A percentile compares a stretch with the other conserved stretches of the same genome.
These are phyloP conservation scores for Oryza punctata DNA, from an alignment of 176 grass and related monocot genomes.

Conservation along the genomic window DNA sequence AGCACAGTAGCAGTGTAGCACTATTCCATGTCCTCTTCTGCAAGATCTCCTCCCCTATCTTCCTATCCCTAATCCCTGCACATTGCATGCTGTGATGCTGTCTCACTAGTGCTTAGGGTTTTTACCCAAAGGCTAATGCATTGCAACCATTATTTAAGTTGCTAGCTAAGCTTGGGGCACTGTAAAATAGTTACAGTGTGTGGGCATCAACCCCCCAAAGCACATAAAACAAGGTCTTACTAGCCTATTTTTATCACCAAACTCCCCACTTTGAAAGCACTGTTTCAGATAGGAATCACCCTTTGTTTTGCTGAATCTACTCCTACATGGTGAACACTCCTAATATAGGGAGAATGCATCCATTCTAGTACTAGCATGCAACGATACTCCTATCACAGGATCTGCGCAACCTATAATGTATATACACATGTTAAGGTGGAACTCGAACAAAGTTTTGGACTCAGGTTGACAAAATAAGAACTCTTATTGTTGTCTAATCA, in stretches of 20 bases:
- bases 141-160: slow-evolving; percentile 26
- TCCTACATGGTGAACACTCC: neutral
- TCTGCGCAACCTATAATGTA: too few species aligned
- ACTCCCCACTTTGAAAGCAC: slow-evolving; percentile 29
- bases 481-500: too few species aligned
- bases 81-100: neutral
- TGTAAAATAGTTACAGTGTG: slow-evolving; percentile 51
- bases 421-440: too few species aligned
- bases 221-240: slow-evolving; percentile 65
- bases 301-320: neutral
- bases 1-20: slow-evolving; percentile 42
- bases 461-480: too few species aligned
- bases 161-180: slow-evolving; percentile 43
- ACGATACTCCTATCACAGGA: too few species aligned
- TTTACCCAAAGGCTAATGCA: slow-evolving; percentile 19
- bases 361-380: neutral
- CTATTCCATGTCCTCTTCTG: slow-evolving; percentile 68
- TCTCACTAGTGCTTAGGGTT: slow-evolving; percentile 30
- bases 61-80: neutral
- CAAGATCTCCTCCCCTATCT: slow-evolving; percentile 28
- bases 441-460: too few species aligned
- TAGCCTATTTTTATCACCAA: slow-evolving; percentile 6
- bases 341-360: neutral
- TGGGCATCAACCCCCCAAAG: slow-evolving; percentile 33
- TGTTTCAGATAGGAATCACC: slow-evolving; percentile 44